Evolutionary conservation across 768 basidiomycete species (phyloP).

Genomic region (Basidioascus undulatus): DNA sequence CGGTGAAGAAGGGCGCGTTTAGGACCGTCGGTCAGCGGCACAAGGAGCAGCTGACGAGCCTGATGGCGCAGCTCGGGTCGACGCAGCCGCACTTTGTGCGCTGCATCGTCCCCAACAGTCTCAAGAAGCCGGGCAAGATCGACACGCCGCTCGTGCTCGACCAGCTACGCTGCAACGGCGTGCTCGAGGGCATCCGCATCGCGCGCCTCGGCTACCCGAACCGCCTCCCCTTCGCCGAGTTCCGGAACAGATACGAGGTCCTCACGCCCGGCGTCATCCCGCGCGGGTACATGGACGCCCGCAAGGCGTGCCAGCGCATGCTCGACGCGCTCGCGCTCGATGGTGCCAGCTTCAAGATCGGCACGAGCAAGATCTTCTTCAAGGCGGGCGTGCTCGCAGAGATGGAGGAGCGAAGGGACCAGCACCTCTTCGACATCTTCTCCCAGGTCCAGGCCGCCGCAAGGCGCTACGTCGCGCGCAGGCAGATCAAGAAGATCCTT

Average conservation of each 20-base stretch:
- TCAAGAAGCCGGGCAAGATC: slow-evolving; percentile 73
- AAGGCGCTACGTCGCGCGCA: slow-evolving; percentile 58
- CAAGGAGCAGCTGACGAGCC: slow-evolving; percentile 73
- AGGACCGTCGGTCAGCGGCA: slow-evolving; percentile 85
- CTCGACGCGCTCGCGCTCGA: slow-evolving; percentile 73
- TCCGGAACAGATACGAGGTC: slow-evolving; percentile 87
- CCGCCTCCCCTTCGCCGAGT: slow-evolving; percentile 85
- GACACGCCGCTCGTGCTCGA: slow-evolving; percentile 89
- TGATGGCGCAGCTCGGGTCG: slow-evolving; percentile 72
- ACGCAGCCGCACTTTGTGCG: slow-evolving; percentile 97
- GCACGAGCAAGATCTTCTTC: slow-evolving; percentile 96
- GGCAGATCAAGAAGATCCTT: slow-evolving; percentile 82
- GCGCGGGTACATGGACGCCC: slow-evolving; percentile 89
- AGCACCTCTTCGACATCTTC: slow-evolving; percentile 68
- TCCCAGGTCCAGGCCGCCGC: slow-evolving; percentile 65
- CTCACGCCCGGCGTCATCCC: slow-evolving; percentile 83
- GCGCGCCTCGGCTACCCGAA: slow-evolving; percentile 94
- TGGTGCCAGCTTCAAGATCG: slow-evolving; percentile 60
- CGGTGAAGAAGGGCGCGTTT: slow-evolving; percentile 85
- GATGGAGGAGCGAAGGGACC: slow-evolving; percentile 75
- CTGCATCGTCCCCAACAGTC: slow-evolving; percentile 83
- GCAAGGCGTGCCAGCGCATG: slow-evolving; percentile 79
- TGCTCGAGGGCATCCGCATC: slow-evolving; percentile 92
- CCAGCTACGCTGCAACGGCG: slow-evolving; percentile 93
- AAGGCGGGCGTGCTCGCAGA: slow-evolving; percentile 94